phyloP scores from a whole-genome alignment of 768 basidiomycete genomes.

The Lepiota subincarnata region DNA sequence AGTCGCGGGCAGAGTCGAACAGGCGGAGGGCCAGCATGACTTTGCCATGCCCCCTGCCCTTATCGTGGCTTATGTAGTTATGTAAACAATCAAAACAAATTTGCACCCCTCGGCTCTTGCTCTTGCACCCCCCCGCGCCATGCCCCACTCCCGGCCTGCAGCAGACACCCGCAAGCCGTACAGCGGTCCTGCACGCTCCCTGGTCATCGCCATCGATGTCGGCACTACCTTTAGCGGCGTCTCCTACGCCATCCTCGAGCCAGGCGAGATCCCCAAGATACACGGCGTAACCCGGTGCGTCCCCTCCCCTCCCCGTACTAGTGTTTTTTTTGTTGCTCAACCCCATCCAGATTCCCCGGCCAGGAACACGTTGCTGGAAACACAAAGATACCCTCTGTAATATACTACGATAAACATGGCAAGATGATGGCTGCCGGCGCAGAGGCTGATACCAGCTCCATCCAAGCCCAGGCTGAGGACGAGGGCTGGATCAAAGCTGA shows the following conservation, averaged over 20 bases:
- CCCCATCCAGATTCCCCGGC: conserved; percentile 61
- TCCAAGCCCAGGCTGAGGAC: conserved; percentile 66
- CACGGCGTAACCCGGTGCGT: conserved; percentile 72
- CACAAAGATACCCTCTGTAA: conserved; percentile 75
- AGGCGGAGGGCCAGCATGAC: conserved; percentile 15
- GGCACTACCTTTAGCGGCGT: conserved; percentile 83
- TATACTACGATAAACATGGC: conserved; percentile 69
- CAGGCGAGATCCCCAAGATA: conserved; percentile 77
- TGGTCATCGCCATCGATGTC: conserved; percentile 77
- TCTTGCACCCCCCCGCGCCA: conserved; percentile 1
- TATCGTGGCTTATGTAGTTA: not conserved
- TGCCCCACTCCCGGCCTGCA: conserved; percentile 45
- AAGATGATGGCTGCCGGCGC: conserved; percentile 70
- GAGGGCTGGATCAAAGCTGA: conserved; percentile 75
- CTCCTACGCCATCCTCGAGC: conserved; percentile 80
- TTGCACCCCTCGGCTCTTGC: conserved; percentile 1
- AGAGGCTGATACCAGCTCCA: conserved; percentile 62
- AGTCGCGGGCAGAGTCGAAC: conserved; percentile 45
- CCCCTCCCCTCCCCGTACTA: too few relatives aligned
- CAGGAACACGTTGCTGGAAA: conserved; percentile 86
- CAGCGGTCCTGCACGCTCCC: conserved; percentile 54
- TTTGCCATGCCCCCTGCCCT: not conserved
- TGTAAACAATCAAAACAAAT: conserved; percentile 8
- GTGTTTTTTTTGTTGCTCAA: conserved; percentile 8
- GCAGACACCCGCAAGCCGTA: conserved; percentile 72